These are phyloP conservation scores for Flaveria bidentis DNA, from an alignment of 129 eudicot species.

Conservation along the genomic window DNA sequence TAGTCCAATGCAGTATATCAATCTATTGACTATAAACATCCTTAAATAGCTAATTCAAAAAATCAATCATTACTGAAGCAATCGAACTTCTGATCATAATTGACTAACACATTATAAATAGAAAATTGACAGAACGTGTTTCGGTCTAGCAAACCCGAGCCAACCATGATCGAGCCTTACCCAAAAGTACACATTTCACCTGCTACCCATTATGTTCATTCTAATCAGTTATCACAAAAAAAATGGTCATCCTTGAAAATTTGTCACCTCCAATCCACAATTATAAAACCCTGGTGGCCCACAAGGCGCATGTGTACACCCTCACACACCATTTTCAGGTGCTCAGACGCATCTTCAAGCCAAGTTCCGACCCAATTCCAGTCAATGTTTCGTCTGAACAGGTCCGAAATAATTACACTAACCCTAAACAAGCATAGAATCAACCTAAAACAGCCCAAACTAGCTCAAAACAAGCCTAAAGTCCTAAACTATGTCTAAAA, in stretches of 20 bases:
- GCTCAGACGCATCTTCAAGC: too few species aligned
- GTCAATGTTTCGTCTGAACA: too few species aligned
- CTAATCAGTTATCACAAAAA: neutral
- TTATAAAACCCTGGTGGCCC: neutral
- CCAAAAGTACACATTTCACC: neutral
- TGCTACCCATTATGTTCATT: neutral
- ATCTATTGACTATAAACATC: too few species aligned
- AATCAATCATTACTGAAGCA: neutral
- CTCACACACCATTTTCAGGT: too few species aligned
- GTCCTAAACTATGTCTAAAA: too few species aligned
- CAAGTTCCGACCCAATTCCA: too few species aligned
- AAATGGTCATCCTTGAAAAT: neutral
- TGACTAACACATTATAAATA: neutral
- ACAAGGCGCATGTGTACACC: too few species aligned
- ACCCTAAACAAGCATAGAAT: too few species aligned
- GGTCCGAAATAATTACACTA: too few species aligned
- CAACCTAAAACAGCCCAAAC: too few species aligned
- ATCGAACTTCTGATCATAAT: neutral
- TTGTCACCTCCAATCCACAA: neutral
- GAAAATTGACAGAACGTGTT: neutral
- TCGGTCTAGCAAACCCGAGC: neutral
- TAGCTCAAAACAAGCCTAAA: too few species aligned
- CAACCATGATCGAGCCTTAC: neutral
- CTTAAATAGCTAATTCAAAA: neutral
- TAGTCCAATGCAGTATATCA: too few species aligned